Percentiles rank a stretch among this genome's conserved stretches.
Evolutionary conservation across 139 green algal genomes (phyloP).

Genomic region (Chlamydomonas sp.): DNA sequence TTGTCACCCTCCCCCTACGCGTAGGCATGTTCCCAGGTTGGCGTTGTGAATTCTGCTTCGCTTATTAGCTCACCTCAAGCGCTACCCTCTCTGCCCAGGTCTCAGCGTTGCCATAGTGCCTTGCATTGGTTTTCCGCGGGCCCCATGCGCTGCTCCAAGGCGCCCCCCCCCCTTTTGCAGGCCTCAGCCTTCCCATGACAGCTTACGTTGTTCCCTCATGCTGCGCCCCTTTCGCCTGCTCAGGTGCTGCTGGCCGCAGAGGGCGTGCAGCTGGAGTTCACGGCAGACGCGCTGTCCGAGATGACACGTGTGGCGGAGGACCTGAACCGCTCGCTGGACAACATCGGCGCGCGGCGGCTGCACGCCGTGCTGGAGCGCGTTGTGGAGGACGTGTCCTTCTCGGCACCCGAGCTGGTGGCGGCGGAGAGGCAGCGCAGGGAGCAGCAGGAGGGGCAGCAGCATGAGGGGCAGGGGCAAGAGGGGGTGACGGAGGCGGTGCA

Average conservation of each 20-base stretch:
- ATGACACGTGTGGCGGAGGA: constrained; percentile 84
- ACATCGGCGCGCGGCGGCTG: constrained; percentile 94
- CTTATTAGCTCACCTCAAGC: no score
- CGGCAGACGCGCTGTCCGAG: constrained; percentile 78
- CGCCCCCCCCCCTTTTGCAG: no score
- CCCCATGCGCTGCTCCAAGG: no score
- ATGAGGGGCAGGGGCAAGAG: constrained; percentile 1
- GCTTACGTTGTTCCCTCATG: neutral
- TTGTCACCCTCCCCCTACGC: no score
- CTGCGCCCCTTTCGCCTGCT: neutral
- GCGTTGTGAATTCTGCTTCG: no score
- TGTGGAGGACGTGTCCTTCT: constrained; percentile 93
- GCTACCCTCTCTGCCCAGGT: no score
- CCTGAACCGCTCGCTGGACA: constrained; percentile 84
- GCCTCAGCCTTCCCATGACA: no score
- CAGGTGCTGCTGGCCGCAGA: constrained; percentile 89
- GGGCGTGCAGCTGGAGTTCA: constrained; percentile 90
- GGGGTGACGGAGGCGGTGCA: constrained; percentile 61
- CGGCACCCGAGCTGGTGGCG: constrained; percentile 82
- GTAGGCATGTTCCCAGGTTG: no score
- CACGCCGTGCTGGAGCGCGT: constrained; percentile 97
- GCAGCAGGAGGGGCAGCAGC: constrained; percentile 39
- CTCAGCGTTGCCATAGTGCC: no score
- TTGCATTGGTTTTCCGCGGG: no score
- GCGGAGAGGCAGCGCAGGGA: constrained; percentile 45